These are phyloP conservation scores for Podospora anserina DNA, from an alignment of 495 filamentous ascomycete genomes.

Conservation along the genomic window DNA sequence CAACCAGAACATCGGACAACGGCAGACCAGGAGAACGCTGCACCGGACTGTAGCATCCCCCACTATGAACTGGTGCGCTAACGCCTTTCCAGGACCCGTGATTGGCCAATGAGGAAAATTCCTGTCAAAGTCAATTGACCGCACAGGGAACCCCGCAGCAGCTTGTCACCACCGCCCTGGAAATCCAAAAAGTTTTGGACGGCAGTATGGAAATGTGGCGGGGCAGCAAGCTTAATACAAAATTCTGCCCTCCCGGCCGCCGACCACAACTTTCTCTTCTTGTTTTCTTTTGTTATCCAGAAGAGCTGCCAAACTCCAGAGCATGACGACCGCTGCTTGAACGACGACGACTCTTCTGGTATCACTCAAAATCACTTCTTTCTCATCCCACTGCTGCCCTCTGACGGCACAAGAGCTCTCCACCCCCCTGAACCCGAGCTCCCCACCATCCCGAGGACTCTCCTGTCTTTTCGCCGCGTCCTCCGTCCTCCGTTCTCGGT, in stretches of 20 bases:
- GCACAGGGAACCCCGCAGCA: conserved; percentile 26
- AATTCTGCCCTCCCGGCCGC: conserved; percentile 14
- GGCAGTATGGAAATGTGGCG: conserved; percentile 20
- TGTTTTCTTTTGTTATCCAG: conserved; percentile 12
- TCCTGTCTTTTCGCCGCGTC: conserved; percentile 12
- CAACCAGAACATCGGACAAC: conserved; percentile 7
- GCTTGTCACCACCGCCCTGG: conserved; percentile 12
- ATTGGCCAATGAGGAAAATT: conserved; percentile 26
- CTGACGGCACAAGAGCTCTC: neutral
- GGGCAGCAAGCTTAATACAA: conserved; percentile 21
- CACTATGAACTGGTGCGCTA: conserved; percentile 13
- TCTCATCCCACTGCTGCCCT: neutral
- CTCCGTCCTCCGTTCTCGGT: neutral
- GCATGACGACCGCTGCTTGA: conserved; percentile 10
- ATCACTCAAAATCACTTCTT: conserved; percentile 4
- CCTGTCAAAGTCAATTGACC: conserved; percentile 16
- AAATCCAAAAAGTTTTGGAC: conserved; percentile 25
- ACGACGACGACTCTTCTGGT: conserved; percentile 12
- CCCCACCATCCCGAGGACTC: conserved; percentile 5
- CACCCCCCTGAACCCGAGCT: conserved; percentile 4
- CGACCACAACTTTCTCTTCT: conserved; percentile 10
- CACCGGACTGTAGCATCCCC: conserved; percentile 6
- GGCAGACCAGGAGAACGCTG: conserved; percentile 11
- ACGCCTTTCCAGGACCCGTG: neutral
- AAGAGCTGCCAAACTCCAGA: conserved; percentile 21